Evolutionary conservation across 2,329 filamentous ascomycete species (phyloP), one percentile per base, ranked within the genome.

Genomic region (Dryadomyces sulphureus): DNA sequence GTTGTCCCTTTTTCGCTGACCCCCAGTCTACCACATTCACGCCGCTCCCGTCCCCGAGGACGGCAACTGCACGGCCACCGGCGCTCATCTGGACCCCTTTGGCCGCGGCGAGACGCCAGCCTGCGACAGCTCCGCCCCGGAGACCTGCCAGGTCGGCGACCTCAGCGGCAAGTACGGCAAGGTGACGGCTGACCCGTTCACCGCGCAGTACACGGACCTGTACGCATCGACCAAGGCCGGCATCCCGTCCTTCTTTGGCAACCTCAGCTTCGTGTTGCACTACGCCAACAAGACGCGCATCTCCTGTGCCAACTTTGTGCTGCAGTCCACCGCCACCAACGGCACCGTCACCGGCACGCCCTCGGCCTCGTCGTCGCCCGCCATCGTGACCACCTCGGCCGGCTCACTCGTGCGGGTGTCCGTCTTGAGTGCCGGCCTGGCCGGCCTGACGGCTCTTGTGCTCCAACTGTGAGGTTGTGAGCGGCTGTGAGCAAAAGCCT

Each of bases 91-190:
- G 12, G 82, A 89, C 56, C 84, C 84, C 17, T 84, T 71, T 59
- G 58, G 68, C 43, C 79, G 81, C 43, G 77, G 76, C 51, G 76
- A 86, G 56, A 62, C 61, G 2, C 66, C 77, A 5, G 55, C 70
- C 5, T 90, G 84, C 63, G 68, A 86, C 56, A 34, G 63, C 11
- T 54, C 58, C 9, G 57, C 64, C 7, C 79, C 79, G 7, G 62
- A 73, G 50, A 78, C 75, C 9, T 92, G 84, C 65, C 77, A 90
- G 62, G 75, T 84, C 11, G 84, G 85, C 52, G 84, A 90, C 59
- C 67, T 88, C 47, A 74, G 75, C 54, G 84, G 84, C 57, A 90
- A 90, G 65, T 67, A 81, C 55, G 82, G 82, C 50, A 68, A 69
- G 49, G 72, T 84, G 55, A 66, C 61, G 22, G 59, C 61, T 24